Percentiles rank a stretch among this genome's conserved stretches.
Evolutionary conservation across 148 eudicot genomes (phyloP).

Genomic region (Cornus kousa): DNA sequence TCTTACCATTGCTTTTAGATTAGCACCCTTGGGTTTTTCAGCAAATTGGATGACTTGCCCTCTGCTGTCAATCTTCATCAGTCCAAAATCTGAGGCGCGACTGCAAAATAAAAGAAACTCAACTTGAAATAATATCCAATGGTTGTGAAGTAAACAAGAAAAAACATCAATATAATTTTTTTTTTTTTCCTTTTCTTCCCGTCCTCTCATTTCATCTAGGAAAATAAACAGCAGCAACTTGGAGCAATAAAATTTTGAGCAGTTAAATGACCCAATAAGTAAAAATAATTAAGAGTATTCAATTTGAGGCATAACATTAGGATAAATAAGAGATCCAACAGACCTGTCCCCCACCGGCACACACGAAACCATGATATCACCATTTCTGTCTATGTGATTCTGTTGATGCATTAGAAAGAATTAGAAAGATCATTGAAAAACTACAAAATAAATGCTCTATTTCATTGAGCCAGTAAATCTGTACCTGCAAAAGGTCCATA

Average conservation of each 20-base stretch:
- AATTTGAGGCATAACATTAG: constrained; percentile 3
- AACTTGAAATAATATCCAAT: constrained; percentile 7
- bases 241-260: not conserved
- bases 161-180: not conserved
- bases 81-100: constrained; percentile 63
- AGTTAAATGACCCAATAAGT: not conserved
- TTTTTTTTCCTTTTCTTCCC: not conserved
- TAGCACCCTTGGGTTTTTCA: constrained; percentile 64
- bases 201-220: not conserved
- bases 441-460: not conserved
- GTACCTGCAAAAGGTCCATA: constrained; percentile 87
- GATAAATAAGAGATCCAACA: constrained; percentile 11
- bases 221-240: not conserved
- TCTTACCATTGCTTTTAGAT: constrained; percentile 68
- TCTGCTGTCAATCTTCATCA: constrained; percentile 74
- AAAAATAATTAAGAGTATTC: not conserved
- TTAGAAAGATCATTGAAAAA: constrained; percentile 1
- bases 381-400: constrained; percentile 88
- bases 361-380: constrained; percentile 89
- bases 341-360: constrained; percentile 81
- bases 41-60: constrained; percentile 62
- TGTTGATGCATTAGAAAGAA: constrained; percentile 25
- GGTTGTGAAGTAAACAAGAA: not conserved
- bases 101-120: constrained; percentile 33
- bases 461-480: not conserved